Conservation (phyloP, 441 rosid species). For the Iberis amara region DNA sequence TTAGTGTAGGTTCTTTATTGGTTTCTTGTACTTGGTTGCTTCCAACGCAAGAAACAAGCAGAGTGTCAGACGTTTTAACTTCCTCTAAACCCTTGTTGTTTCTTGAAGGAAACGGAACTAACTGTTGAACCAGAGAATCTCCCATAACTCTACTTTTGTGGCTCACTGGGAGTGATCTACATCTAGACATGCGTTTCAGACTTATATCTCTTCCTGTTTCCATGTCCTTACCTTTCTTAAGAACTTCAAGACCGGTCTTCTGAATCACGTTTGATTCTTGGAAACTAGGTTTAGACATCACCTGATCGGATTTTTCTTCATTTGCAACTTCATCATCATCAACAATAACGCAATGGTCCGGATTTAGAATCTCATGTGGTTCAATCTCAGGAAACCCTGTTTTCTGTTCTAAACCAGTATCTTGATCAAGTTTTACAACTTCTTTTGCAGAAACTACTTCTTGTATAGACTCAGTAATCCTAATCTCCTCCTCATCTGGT, state of each 20-base stretch:
- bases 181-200: constrained; percentile 24
- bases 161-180: constrained; percentile 31
- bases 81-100: constrained; percentile 10
- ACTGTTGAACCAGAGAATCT: constrained; percentile 2
- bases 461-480: constrained; percentile 7
- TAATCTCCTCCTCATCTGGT: not conserved
- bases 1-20: not conserved
- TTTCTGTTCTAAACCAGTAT: constrained; percentile 5
- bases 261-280: not conserved
- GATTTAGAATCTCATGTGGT: constrained; percentile 19
- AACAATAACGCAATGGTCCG: not conserved
- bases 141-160: constrained; percentile 2
- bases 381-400: not conserved
- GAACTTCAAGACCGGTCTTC: not conserved
- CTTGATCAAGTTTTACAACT: constrained; percentile 14
- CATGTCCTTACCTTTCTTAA: constrained; percentile 1
- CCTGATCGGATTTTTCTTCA: constrained; percentile 3
- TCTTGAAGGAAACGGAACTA: constrained; percentile 14
- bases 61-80: not conserved
- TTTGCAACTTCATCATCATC: constrained; percentile 3
- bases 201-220: constrained; percentile 4
- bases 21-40: constrained; percentile 18
- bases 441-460: constrained; percentile 7
- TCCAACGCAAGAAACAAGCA: constrained; percentile 19
- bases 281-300: not conserved